Conservation (phyloP, 306 rosid species). For the Medicago ruthenica region DNA sequence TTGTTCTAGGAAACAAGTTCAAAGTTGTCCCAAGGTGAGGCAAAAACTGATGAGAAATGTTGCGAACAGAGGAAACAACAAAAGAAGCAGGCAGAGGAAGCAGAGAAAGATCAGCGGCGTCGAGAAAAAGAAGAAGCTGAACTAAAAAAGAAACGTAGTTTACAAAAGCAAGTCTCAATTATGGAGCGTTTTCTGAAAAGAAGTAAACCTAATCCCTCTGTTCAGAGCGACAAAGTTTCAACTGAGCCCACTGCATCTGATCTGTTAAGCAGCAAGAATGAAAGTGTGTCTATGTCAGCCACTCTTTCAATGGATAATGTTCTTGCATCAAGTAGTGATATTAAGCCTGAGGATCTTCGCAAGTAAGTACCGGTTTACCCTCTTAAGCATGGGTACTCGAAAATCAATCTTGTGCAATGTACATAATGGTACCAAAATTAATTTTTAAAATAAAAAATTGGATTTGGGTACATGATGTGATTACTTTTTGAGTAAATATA, state of each 20-base stretch:
- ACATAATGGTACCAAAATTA: not conserved
- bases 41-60: conserved; percentile 59
- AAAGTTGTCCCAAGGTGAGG: conserved; percentile 57
- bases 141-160: conserved; percentile 61
- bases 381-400: not conserved
- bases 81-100: conserved; percentile 78
- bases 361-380: conserved; percentile 50
- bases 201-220: conserved; percentile 52
- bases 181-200: conserved; percentile 92
- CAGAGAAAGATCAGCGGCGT: conserved; percentile 76
- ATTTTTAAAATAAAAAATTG: not conserved
- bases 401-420: not conserved
- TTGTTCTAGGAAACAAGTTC: conserved; percentile 65
- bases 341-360: conserved; percentile 59
- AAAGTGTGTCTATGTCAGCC: conserved; percentile 52
- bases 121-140: conserved; percentile 83
- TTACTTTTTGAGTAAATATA: not conserved
- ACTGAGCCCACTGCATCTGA: conserved; percentile 47
- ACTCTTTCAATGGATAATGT: conserved; percentile 75
- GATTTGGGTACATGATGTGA: not conserved
- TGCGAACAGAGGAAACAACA: conserved; percentile 62
- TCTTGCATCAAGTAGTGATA: conserved; percentile 56
- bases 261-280: conserved; percentile 45
- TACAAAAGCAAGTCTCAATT: conserved; percentile 80
- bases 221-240: conserved; percentile 49